Conservation (phyloP, 2,329 filamentous ascomycete genomes). For the Pezicula neosporulosa region DNA sequence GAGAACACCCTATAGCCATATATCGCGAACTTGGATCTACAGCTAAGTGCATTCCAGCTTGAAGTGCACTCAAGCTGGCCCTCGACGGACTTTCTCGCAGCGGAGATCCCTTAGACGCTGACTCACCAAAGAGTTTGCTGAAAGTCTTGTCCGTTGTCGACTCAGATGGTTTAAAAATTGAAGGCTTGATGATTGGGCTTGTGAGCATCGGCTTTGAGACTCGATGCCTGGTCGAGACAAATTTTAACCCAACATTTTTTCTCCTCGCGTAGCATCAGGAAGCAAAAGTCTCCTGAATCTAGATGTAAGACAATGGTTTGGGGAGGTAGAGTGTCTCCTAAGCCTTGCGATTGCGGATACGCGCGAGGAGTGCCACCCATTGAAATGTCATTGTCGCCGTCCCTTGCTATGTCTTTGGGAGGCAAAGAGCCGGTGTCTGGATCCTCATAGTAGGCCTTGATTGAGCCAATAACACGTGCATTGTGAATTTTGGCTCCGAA, state of each 20-base stretch:
- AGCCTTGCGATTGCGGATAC: conserved; percentile 3
- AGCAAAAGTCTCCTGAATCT: conserved; percentile 69
- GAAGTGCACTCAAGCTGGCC: conserved; percentile 7
- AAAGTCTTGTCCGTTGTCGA: too few relatives aligned
- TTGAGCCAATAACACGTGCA: conserved; percentile 69
- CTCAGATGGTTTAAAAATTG: too few relatives aligned
- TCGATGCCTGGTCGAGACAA: conserved; percentile 54
- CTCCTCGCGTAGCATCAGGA: conserved; percentile 63
- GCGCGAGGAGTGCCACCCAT: too few relatives aligned
- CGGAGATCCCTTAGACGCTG: not conserved
- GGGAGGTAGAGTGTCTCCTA: conserved; percentile 53
- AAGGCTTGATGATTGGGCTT: not conserved
- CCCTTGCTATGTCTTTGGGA: conserved; percentile 30
- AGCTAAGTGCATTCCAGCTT: conserved; percentile 63
- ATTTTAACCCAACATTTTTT: conserved; percentile 30
- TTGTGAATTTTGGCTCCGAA: conserved; percentile 78
- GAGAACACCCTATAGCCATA: conserved; percentile 67
- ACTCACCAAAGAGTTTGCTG: not conserved
- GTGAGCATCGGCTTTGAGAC: conserved; percentile 49
- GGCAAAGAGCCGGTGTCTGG: conserved; percentile 27
- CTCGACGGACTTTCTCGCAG: not conserved
- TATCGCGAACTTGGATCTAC: conserved; percentile 74
- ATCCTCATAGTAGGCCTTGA: conserved; percentile 27
- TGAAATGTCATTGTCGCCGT: conserved; percentile 23
- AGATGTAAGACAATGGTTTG: conserved; percentile 78